A percentile compares a stretch with the other conserved stretches of the same genome.
Evolutionary conservation across 2,329 filamentous ascomycete species (phyloP).

Genomic region (Pestalotiopsis sp.): DNA sequence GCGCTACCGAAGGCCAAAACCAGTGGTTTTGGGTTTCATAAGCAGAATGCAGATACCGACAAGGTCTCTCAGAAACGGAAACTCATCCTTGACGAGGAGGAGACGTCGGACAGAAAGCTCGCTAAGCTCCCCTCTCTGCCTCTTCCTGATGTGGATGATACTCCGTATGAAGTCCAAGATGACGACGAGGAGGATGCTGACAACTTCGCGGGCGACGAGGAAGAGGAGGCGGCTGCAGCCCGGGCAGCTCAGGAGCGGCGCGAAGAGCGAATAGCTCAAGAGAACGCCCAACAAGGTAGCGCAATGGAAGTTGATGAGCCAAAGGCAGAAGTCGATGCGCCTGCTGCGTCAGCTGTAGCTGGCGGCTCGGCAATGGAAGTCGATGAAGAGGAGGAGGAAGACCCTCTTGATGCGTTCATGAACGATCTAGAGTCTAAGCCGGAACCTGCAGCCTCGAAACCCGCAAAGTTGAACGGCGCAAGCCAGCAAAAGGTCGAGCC

Average conservation of each 20-base stretch:
- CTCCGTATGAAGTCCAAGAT: slow-evolving; percentile 61
- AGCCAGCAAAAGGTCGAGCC: slow-evolving; percentile 50
- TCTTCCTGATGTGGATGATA: slow-evolving; percentile 63
- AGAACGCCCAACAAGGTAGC: slow-evolving; percentile 51
- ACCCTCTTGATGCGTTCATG: slow-evolving; percentile 98
- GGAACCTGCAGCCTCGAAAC: slow-evolving; percentile 29
- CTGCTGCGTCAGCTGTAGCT: slow-evolving; percentile 15
- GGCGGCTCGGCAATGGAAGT: slow-evolving; percentile 56
- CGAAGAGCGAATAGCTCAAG: slow-evolving; percentile 64
- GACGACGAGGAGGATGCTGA: slow-evolving; percentile 72
- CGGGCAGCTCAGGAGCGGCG: slow-evolving; percentile 85
- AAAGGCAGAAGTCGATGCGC: slow-evolving; percentile 20
- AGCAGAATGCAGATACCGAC: slow-evolving; percentile 65
- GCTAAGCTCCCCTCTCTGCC: slow-evolving; percentile 84
- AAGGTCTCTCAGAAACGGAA: slow-evolving; percentile 73
- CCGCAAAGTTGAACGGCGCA: slow-evolving; percentile 37
- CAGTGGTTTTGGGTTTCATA: slow-evolving; percentile 82
- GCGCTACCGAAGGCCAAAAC: slow-evolving; percentile 73
- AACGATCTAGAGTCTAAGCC: slow-evolving; percentile 59
- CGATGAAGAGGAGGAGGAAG: slow-evolving; percentile 73
- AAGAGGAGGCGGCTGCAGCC: slow-evolving; percentile 84
- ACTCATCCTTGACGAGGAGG: slow-evolving; percentile 85
- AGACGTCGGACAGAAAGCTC: slow-evolving; percentile 83
- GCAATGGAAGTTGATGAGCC: slow-evolving; percentile 41
- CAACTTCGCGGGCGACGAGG: slow-evolving; percentile 80